Evolutionary conservation across 2,329 filamentous ascomycete genomes (phyloP).

Genomic region (Zymoseptoria crescenta): DNA sequence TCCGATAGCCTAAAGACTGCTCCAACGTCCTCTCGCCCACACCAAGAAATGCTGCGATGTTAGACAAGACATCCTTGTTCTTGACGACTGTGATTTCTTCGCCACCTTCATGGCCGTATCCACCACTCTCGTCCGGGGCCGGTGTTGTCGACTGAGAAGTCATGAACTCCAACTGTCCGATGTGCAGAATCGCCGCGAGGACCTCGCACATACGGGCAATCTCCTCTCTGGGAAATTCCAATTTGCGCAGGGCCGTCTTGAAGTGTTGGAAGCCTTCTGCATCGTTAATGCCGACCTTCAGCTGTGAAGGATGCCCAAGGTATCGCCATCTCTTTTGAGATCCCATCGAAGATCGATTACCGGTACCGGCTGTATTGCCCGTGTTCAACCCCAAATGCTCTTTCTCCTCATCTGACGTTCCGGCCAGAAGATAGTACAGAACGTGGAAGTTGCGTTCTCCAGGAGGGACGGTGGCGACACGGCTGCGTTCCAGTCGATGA

Average conservation of each 20-base stretch:
- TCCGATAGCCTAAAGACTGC: slow-evolving; percentile 86
- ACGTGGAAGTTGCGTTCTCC: slow-evolving; percentile 96
- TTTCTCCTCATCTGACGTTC: slow-evolving; percentile 86
- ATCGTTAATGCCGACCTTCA: slow-evolving; percentile 96
- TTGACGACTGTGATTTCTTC: slow-evolving; percentile 79
- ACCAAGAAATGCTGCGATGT: slow-evolving; percentile 90
- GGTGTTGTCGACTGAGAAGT: slow-evolving; percentile 71
- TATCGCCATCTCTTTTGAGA: slow-evolving; percentile 88
- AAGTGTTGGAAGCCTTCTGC: slow-evolving; percentile 93
- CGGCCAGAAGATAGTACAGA: slow-evolving; percentile 88
- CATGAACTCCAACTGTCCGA: slow-evolving; percentile 92
- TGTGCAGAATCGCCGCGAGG: slow-evolving; percentile 87
- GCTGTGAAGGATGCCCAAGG: slow-evolving; percentile 87
- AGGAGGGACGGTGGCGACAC: slow-evolving; percentile 84
- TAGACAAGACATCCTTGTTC: slow-evolving; percentile 82
- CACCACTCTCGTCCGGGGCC: slow-evolving; percentile 82
- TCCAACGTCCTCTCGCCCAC: slow-evolving; percentile 75
- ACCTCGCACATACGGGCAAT: slow-evolving; percentile 97
- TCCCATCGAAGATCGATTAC: slow-evolving; percentile 47
- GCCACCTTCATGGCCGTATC: slow-evolving; percentile 90
- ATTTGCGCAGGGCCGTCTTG: slow-evolving; percentile 86
- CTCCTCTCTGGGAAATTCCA: slow-evolving; percentile 87
- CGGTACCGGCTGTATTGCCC: slow-evolving; percentile 46
- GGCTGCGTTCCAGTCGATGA: slow-evolving; percentile 83
- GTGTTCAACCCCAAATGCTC: slow-evolving; percentile 64